Base-by-base conservation (phyloP, 164 flowering plant genomes). In the Taxillus chinensis region DNA sequence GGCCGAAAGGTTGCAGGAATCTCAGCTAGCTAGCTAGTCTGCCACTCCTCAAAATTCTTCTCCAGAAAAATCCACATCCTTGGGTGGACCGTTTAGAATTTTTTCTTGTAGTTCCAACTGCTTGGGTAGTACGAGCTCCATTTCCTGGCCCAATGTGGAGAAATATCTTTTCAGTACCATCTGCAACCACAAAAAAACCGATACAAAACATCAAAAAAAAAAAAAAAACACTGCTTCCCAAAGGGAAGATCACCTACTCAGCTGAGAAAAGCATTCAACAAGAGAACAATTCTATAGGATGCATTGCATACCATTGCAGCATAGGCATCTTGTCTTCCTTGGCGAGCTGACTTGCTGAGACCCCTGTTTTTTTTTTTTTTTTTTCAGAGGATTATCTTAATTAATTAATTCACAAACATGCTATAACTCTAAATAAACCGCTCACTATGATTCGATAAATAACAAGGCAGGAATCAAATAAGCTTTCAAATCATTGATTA, bases 151-250 rank as follows among this genome's bases (percentile, higher is more conserved):
- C 3, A 75, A 74, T 67, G 43, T 41, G 38, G 82, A 73, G 56
- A 84, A 89, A 59, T 92, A 92, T 77, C 96, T 87, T 72, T 84
- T 81, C 37, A 92, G 74, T 50, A 92, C 74, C 83, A 87, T 82
- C 98, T 92, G 79, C 37, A 11, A 41, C 51, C 45, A 57, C 40
- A 60, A 57, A 64, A 42, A 5, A 46, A 41, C 5, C 17, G 15
- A 46, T 55, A 46, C 41, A 51, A 61, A 5, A 5, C 10, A 0
- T 42, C n/a, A 15, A 56, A 67, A 15, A n/a, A 0, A 15, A 58
- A 4, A 40, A 27, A 3, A 16, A 9, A 8, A 1, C 11, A 57
- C 37, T 54, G 39, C 12, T 17, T 54, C 57, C 10, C 52, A 49
- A 12, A 54, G 10, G 57, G 10, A 39, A 27, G 39, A 12, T 39